A percentile compares a stretch with the other conserved stretches of the same genome.
phyloP scores from a whole-genome alignment of 768 basidiomycete genomes.

The Boletellus sp. region DNA sequence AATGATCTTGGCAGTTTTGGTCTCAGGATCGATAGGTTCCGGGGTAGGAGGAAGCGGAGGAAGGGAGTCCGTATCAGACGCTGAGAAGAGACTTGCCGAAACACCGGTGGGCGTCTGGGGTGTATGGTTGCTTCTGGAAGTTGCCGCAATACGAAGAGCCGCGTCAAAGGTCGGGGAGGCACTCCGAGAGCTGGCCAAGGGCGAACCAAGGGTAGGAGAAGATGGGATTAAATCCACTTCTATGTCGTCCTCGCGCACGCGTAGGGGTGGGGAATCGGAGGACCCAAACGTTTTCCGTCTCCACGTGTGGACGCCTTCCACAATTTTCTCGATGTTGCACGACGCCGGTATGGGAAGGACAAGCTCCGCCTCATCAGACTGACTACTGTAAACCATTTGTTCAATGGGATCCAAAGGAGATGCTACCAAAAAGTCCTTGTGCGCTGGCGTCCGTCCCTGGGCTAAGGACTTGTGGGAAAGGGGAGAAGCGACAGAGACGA shows the following conservation, averaged over 20 bases:
- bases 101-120: conserved; percentile 12
- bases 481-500: conserved; percentile 11
- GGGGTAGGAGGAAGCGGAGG: conserved; percentile 30
- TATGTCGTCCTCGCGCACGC: conserved; percentile 11
- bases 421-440: neutral
- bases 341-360: conserved; percentile 25
- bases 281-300: conserved; percentile 30
- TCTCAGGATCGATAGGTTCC: conserved; percentile 27
- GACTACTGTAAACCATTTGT: conserved; percentile 57
- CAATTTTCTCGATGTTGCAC: conserved; percentile 29
- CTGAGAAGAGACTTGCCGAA: conserved; percentile 20
- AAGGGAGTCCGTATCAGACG: conserved; percentile 19
- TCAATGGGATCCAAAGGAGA: conserved; percentile 22
- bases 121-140: conserved; percentile 2
- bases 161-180: conserved; percentile 7
- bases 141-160: conserved; percentile 1
- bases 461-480: conserved; percentile 36
- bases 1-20: conserved; percentile 56
- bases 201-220: conserved; percentile 8
- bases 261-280: conserved; percentile 4
- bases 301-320: conserved; percentile 44
- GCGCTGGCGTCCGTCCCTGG: neutral
- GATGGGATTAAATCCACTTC: conserved; percentile 13
- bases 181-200: conserved; percentile 2
- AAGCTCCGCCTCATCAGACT: conserved; percentile 64